phyloP scores from a whole-genome alignment of 352 stramenopile genomes.

The Globisporangium nunn region DNA sequence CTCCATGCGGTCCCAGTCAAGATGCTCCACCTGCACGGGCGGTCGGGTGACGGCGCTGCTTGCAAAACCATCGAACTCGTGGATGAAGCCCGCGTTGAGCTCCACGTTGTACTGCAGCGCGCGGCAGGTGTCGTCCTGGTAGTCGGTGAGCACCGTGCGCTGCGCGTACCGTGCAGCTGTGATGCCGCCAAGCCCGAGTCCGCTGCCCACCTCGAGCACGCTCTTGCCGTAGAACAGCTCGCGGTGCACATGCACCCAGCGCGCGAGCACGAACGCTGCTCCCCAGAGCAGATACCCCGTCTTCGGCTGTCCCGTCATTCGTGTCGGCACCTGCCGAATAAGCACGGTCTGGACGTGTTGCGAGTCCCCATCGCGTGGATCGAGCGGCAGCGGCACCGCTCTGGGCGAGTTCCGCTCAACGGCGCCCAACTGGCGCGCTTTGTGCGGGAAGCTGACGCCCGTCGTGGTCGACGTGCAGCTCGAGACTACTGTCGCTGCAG shows the following conservation, averaged over 20 bases:
- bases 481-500: constrained; percentile 54
- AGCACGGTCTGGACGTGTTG: constrained; percentile 40
- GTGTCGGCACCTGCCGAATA: constrained; percentile 71
- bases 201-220: constrained; percentile 79
- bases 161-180: constrained; percentile 60
- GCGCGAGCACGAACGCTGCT: constrained; percentile 68
- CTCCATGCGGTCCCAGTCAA: constrained; percentile 77
- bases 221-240: constrained; percentile 64
- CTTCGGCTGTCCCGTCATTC: constrained; percentile 84
- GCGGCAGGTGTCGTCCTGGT: constrained; percentile 73
- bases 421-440: constrained; percentile 49
- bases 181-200: constrained; percentile 74
- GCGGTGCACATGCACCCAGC: constrained; percentile 76
- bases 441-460: constrained; percentile 63
- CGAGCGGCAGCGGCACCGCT: constrained; percentile 46
- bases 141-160: constrained; percentile 69
- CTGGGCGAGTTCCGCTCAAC: constrained; percentile 49
- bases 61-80: constrained; percentile 33
- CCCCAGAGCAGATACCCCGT: constrained; percentile 83
- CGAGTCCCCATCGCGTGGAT: constrained; percentile 37
- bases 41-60: constrained; percentile 22
- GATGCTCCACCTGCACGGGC: constrained; percentile 38
- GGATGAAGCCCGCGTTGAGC: constrained; percentile 67
- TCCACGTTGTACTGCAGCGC: constrained; percentile 75
- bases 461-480: constrained; percentile 55